Evolutionary conservation across 2,329 filamentous ascomycete genomes (phyloP).

Genomic region (Exophiala xenobiotica): DNA sequence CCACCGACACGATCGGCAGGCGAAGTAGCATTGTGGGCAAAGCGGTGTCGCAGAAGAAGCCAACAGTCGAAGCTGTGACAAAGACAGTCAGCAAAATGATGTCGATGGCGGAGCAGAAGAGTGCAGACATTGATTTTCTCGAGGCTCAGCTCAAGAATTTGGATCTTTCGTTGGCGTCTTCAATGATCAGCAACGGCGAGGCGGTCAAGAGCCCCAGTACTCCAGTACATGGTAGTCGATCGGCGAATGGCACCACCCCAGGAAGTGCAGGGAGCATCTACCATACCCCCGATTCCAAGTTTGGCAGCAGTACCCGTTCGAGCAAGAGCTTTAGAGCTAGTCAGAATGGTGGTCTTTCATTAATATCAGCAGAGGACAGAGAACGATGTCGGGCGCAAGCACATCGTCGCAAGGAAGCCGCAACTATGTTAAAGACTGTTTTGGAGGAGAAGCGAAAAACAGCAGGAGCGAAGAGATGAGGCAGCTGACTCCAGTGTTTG

Average conservation of each 20-base stretch:
- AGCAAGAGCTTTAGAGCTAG: constrained; percentile 16
- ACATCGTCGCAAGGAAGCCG: constrained; percentile 27
- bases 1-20: constrained; percentile 51
- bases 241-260: constrained; percentile 20
- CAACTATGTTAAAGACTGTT: constrained; percentile 26
- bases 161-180: constrained; percentile 43
- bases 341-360: constrained; percentile 16
- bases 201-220: constrained; percentile 12
- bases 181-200: constrained; percentile 17
- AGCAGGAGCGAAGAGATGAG: constrained; percentile 7
- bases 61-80: constrained; percentile 87
- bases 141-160: constrained; percentile 82
- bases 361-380: constrained; percentile 27
- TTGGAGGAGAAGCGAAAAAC: constrained; percentile 25
- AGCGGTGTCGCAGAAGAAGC: constrained; percentile 53
- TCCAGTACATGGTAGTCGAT: constrained; percentile 14
- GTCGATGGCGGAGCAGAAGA: constrained; percentile 84
- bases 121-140: constrained; percentile 84
- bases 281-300: constrained; percentile 30
- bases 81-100: constrained; percentile 94
- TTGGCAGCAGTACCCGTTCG: constrained; percentile 22
- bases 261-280: constrained; percentile 29
- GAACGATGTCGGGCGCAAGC: constrained; percentile 29
- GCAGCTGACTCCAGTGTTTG: background rate
- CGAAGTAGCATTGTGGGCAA: constrained; percentile 34